Evolutionary conservation across 495 filamentous ascomycete species (phyloP), one percentile per base, ranked within the genome.

Genomic region (Neurospora sp.): DNA sequence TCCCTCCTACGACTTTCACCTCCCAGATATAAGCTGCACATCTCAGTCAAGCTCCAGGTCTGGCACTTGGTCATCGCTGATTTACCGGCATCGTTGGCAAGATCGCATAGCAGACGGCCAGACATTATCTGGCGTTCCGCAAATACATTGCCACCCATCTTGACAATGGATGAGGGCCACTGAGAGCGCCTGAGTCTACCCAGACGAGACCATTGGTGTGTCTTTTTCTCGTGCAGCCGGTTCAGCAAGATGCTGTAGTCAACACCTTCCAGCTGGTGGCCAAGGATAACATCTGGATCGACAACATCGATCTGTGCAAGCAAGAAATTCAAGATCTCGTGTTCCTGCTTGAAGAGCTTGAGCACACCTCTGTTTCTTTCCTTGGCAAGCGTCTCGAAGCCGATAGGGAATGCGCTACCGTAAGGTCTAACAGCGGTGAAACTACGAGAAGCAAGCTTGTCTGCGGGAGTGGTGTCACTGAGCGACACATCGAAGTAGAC

Each of bases 51-150:
- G 83, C 91, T 97, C 96, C 96, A 99, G 5, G 94, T 96, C 80
- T 97, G 94, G 80, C 96, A 99, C 85, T 96, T 96, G 75, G 89
- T 92, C 94, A 97, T 98, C 70, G 95, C 89, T 35, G 95, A 98
- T 87, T 97, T 98, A 82, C 96, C 96, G 80, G 96, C 93, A 74
- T 99, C 96, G 78, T 99, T 99, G 46, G 91, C 94, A 72, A 98
- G 86, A 86, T 99, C 96, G 80, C 96, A 98, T 70, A 98, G 86
- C 71, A 99, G 85, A 74, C 96, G 90, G 62, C 96, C 96, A 73
- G 95, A 89, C 78, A 96, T 92, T 54, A 98, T 82, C 80, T 96
- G 93, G 74, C 95, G 89, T 79, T 99, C 96, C 4, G 91, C 90
- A 80, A 97, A 97, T 78, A 98, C 96, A 74, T 93, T 94, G 18